These are phyloP conservation scores for Byssoonygena ceratinophila DNA, from an alignment of 2,329 filamentous ascomycete species.

Conservation along the genomic window DNA sequence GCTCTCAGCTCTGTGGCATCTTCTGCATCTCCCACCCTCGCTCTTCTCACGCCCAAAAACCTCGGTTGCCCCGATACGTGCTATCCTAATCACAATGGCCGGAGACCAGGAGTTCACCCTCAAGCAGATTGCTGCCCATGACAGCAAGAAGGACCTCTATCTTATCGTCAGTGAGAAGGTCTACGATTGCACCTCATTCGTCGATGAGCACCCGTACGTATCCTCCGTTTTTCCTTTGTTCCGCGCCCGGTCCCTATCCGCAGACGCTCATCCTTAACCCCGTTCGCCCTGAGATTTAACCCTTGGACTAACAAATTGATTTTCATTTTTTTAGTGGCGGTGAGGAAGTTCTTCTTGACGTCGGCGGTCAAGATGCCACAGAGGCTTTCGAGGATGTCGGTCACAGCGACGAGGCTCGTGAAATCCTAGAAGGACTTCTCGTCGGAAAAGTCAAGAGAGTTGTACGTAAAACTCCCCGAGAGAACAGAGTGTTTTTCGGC, in stretches of 20 bases:
- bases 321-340: conserved; percentile 66
- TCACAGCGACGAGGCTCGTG: conserved; percentile 95
- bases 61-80: background rate
- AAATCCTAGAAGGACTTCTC: conserved; percentile 70
- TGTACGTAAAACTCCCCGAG: conserved; percentile 43
- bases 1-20: background rate
- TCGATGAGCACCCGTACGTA: conserved; percentile 89
- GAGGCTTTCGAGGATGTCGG: conserved; percentile 99
- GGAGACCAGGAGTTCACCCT: conserved; percentile 57
- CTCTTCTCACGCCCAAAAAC: background rate
- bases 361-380: conserved; percentile 88
- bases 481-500: background rate
- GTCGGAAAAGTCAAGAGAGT: conserved; percentile 69
- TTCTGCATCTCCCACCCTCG: background rate
- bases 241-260: background rate
- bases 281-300: too few species aligned
- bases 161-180: conserved; percentile 93
- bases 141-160: conserved; percentile 84
- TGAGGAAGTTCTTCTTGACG: conserved; percentile 95
- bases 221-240: background rate
- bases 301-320: too few species aligned
- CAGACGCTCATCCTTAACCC: too few species aligned
- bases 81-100: conserved; percentile 37
- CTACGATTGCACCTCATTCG: conserved; percentile 78
- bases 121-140: conserved; percentile 73